Evolutionary conservation across 2,329 filamentous ascomycete genomes (phyloP).

Genomic region (Rhinocladiella similis): DNA sequence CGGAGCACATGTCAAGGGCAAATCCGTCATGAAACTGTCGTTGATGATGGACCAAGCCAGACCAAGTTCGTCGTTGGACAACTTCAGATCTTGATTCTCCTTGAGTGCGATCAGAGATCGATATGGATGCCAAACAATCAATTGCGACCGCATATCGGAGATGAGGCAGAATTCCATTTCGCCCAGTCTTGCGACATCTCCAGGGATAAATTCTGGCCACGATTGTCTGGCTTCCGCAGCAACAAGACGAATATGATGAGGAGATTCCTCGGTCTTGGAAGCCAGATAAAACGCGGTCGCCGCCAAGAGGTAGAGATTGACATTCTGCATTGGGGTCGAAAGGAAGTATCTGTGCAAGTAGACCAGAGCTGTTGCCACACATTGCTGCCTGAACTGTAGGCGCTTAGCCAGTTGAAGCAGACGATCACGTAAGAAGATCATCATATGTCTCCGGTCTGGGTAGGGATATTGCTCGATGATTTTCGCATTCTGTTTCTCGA

Average conservation of each 20-base stretch:
- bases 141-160: constrained; percentile 83
- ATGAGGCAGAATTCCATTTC: constrained; percentile 95
- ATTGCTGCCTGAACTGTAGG: constrained; percentile 83
- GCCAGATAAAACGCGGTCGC: constrained; percentile 94
- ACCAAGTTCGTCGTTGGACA: constrained; percentile 75
- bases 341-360: constrained; percentile 94
- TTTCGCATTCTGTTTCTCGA: constrained; percentile 70
- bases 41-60: constrained; percentile 84
- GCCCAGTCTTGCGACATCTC: constrained; percentile 80
- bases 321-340: constrained; percentile 84
- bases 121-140: constrained; percentile 90
- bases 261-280: constrained; percentile 97
- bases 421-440: constrained; percentile 90
- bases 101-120: constrained; percentile 70
- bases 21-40: constrained; percentile 87
- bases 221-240: constrained; percentile 81
- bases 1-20: constrained; percentile 83
- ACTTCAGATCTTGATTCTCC: constrained; percentile 57
- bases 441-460: constrained; percentile 77
- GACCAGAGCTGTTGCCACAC: constrained; percentile 88
- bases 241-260: constrained; percentile 91
- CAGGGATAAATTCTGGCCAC: constrained; percentile 76
- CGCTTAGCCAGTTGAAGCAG: constrained; percentile 81
- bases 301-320: constrained; percentile 89
- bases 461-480: constrained; percentile 78